A percentile compares a stretch with the other conserved stretches of the same genome.
These are phyloP conservation scores for Kluyveromyces marxianus DNA, from an alignment of 1,139 yeast species.

Conservation along the genomic window DNA sequence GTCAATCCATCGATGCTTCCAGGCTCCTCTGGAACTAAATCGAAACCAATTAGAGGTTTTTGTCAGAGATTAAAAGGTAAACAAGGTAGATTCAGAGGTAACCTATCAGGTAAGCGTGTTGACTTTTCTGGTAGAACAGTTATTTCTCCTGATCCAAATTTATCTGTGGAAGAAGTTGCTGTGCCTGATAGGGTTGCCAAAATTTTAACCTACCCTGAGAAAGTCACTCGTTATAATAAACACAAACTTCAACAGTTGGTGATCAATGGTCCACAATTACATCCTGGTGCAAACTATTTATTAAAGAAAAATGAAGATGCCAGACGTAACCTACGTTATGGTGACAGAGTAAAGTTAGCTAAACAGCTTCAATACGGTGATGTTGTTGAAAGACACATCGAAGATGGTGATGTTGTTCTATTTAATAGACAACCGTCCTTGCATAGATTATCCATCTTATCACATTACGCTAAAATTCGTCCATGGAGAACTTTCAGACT, in stretches of 20 bases:
- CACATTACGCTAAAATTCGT: slow-evolving; percentile 91
- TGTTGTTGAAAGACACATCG: slow-evolving; percentile 93
- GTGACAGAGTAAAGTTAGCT: slow-evolving; percentile 75
- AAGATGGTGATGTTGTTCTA: slow-evolving; percentile 92
- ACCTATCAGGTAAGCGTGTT: slow-evolving; percentile 95
- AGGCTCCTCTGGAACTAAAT: slow-evolving; percentile 48
- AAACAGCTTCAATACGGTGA: slow-evolving; percentile 77
- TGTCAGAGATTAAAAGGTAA: slow-evolving; percentile 98
- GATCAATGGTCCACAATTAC: slow-evolving; percentile 75
- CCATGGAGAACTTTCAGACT: slow-evolving; percentile 98
- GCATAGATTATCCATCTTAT: slow-evolving; percentile 86
- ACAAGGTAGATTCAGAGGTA: slow-evolving; percentile 98
- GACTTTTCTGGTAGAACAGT: slow-evolving; percentile 98
- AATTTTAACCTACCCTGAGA: slow-evolving; percentile 92
- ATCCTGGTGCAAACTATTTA: slow-evolving; percentile 96
- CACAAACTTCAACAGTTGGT: slow-evolving; percentile 68
- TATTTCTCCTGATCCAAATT: slow-evolving; percentile 96
- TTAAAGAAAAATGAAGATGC: slow-evolving; percentile 77
- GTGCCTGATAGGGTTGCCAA: slow-evolving; percentile 97
- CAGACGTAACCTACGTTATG: slow-evolving; percentile 82
- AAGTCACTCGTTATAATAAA: slow-evolving; percentile 80
- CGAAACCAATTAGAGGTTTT: slow-evolving; percentile 89
- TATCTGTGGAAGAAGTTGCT: slow-evolving; percentile 92
- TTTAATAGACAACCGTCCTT: slow-evolving; percentile 98
- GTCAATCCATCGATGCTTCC: slow-evolving; percentile 76